Conservation (phyloP, 164 flowering plant species). For the Saururus chinensis region DNA sequence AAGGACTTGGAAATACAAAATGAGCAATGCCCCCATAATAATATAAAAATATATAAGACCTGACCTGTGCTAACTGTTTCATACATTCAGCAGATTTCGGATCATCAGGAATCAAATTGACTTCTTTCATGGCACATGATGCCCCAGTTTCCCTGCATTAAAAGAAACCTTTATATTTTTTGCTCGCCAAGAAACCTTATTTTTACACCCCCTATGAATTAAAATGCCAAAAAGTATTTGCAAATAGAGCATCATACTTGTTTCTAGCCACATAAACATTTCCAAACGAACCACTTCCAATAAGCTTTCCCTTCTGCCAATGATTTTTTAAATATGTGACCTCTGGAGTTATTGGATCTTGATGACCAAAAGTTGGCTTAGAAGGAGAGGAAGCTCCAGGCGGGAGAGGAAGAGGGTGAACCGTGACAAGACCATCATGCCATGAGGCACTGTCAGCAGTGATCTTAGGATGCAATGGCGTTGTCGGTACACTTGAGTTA, state of each 20-base stretch:
- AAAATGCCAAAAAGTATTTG: background rate
- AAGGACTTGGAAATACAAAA: no score
- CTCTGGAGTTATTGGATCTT: constrained; percentile 26
- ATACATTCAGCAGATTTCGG: constrained; percentile 75
- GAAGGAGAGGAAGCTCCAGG: constrained; percentile 42
- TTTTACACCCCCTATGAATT: background rate
- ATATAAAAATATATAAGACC: background rate
- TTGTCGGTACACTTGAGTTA: constrained; percentile 31
- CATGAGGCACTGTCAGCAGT: constrained; percentile 23
- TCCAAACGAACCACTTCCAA: constrained; percentile 97
- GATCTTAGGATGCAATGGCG: constrained; percentile 37
- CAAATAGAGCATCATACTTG: constrained; percentile 26
- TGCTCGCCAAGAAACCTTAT: no score
- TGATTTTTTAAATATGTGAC: constrained; percentile 28
- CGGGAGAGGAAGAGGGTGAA: constrained; percentile 90
- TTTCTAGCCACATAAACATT: constrained; percentile 82
- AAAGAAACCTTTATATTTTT: constrained; percentile 1
- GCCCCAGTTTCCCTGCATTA: constrained; percentile 77
- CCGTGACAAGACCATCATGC: constrained; percentile 31
- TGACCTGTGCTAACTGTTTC: constrained; percentile 84
- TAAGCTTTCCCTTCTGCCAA: constrained; percentile 91
- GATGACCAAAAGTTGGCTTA: constrained; percentile 26
- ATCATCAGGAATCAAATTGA: constrained; percentile 70
- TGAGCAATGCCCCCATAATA: background rate
- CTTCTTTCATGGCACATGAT: constrained; percentile 98